Evolutionary conservation across 345 rosid genomes (phyloP).

Genomic region (Lumnitzera littorea): DNA sequence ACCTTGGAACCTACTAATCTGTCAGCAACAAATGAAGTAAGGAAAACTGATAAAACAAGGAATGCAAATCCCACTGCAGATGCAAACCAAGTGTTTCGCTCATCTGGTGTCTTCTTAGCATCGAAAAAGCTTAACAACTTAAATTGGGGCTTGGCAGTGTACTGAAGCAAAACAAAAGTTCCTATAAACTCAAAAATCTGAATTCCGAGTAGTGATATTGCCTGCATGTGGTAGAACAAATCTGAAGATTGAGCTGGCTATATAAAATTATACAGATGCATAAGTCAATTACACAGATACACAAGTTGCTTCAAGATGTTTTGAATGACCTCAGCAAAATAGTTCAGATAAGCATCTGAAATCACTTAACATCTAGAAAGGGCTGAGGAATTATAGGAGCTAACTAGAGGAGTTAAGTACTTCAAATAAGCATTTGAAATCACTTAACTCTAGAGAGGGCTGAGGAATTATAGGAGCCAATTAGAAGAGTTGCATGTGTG

Average conservation of each 20-base stretch:
- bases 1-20: slow-evolving; percentile 45
- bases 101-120: slow-evolving; percentile 14
- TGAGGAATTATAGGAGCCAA: too few relatives aligned
- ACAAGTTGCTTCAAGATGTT: too few relatives aligned
- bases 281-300: too few relatives aligned
- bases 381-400: too few relatives aligned
- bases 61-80: slow-evolving; percentile 56
- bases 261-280: too few relatives aligned
- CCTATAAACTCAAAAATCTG: slow-evolving; percentile 53
- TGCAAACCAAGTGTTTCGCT: slow-evolving; percentile 56
- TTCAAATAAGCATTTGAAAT: background rate
- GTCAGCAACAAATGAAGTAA: slow-evolving; percentile 45
- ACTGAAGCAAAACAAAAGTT: slow-evolving; percentile 41
- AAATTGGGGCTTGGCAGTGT: slow-evolving; percentile 36
- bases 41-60: slow-evolving; percentile 41
- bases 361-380: background rate
- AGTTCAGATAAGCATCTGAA: background rate
- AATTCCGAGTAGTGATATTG: slow-evolving; percentile 43
- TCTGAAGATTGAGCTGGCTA: background rate
- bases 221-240: slow-evolving; percentile 23
- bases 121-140: slow-evolving; percentile 33
- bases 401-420: background rate
- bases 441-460: background rate
- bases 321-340: too few relatives aligned
- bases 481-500: too few relatives aligned